Evolutionary conservation across 2,329 filamentous ascomycete species (phyloP).

Genomic region (Dactylellina leptospora): DNA sequence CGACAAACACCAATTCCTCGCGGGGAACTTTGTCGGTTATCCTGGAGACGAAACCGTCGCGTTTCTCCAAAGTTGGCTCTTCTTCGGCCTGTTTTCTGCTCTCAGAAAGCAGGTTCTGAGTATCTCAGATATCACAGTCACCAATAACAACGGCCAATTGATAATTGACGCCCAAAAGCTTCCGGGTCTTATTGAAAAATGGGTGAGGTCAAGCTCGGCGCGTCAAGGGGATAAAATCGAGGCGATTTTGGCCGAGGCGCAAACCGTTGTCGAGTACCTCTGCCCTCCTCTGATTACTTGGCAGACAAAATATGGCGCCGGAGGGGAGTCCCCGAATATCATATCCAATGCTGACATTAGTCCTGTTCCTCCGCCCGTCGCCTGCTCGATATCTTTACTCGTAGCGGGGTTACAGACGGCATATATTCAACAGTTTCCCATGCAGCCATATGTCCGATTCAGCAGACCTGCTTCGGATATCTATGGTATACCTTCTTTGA

Average conservation of each 20-base stretch:
- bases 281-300: constrained; percentile 26
- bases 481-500: constrained; percentile 27
- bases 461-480: constrained; percentile 31
- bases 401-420: constrained; percentile 21
- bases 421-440: constrained; percentile 17
- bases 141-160: constrained; percentile 2
- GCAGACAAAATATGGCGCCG: constrained; percentile 28
- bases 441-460: constrained; percentile 32
- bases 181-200: constrained; percentile 23
- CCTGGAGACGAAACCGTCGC: constrained; percentile 22
- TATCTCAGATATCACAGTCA: constrained; percentile 22
- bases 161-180: constrained; percentile 30
- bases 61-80: constrained; percentile 50
- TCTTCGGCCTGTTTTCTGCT: constrained; percentile 37
- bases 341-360: constrained; percentile 10
- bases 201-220: constrained; percentile 23
- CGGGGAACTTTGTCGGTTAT: constrained; percentile 26
- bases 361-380: constrained; percentile 16
- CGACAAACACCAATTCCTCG: constrained; percentile 27
- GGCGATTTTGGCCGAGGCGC: constrained; percentile 18
- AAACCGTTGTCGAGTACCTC: constrained; percentile 23
- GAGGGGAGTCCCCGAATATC: background rate
- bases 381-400: constrained; percentile 28
- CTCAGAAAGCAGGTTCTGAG: constrained; percentile 17
- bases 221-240: constrained; percentile 11